These are phyloP conservation scores for Phoenix roebelenii DNA, from an alignment of 176 grass and related monocot genomes.

Conservation along the genomic window DNA sequence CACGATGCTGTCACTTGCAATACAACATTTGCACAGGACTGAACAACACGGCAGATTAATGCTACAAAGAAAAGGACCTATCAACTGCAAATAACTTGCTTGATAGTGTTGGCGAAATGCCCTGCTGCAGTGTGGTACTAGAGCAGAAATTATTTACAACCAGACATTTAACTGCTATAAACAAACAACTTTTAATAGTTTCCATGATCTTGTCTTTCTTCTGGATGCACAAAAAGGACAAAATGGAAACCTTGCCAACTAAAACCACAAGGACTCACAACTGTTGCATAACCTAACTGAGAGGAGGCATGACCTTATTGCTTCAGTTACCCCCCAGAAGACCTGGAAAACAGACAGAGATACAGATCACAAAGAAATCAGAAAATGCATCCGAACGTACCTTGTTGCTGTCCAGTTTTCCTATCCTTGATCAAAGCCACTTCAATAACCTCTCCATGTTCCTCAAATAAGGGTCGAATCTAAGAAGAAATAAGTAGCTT, in stretches of 20 bases:
- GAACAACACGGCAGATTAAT: not conserved
- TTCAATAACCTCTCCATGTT: slow-evolving; percentile 94
- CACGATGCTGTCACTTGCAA: slow-evolving; percentile 29
- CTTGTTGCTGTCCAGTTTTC: slow-evolving; percentile 94
- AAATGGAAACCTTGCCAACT: slow-evolving; percentile 35
- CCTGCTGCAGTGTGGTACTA: slow-evolving; percentile 31
- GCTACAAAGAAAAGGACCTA: slow-evolving; percentile 13
- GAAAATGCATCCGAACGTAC: slow-evolving; percentile 37
- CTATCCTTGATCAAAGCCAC: slow-evolving; percentile 97
- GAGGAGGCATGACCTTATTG: slow-evolving; percentile 59
- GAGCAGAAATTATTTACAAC: slow-evolving; percentile 15
- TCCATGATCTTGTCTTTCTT: slow-evolving; percentile 48
- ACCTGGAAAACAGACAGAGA: slow-evolving; percentile 77
- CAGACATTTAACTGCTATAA: slow-evolving; percentile 29
- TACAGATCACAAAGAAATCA: slow-evolving; percentile 28
- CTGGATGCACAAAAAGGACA: slow-evolving; percentile 36
- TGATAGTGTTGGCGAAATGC: slow-evolving; percentile 19
- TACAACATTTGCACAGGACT: slow-evolving; percentile 21
- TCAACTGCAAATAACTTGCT: slow-evolving; percentile 1
- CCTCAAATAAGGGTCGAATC: slow-evolving; percentile 93
- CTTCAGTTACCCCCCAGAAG: slow-evolving; percentile 52
- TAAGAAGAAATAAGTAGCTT: slow-evolving; percentile 16
- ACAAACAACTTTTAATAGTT: slow-evolving; percentile 22
- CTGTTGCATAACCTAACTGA: slow-evolving; percentile 61
- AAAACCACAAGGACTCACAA: slow-evolving; percentile 37